Evolutionary conservation across 2,329 filamentous ascomycete species (phyloP).

Genomic region (Xylaria sp.): DNA sequence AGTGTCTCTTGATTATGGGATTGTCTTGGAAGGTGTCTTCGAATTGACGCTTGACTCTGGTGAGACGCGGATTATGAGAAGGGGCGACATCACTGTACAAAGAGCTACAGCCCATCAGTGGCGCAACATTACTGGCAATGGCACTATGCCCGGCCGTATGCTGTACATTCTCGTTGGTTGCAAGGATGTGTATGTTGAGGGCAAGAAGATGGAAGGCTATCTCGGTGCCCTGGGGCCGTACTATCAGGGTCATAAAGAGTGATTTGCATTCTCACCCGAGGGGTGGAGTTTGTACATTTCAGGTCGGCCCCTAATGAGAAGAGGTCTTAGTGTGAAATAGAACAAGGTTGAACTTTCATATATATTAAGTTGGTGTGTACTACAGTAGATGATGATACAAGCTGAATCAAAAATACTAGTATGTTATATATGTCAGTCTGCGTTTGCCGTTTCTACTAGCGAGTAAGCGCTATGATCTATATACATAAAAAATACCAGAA

Average conservation of each 20-base stretch:
- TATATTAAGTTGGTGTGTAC: too few relatives aligned
- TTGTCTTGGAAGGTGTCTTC: constrained; percentile 32
- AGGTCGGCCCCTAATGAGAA: too few relatives aligned
- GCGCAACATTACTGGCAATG: constrained; percentile 25
- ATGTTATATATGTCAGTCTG: too few relatives aligned
- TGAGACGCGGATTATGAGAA: constrained; percentile 28
- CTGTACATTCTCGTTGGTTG: constrained; percentile 19
- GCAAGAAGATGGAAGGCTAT: neutral
- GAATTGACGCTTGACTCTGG: constrained; percentile 29
- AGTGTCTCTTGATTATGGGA: constrained; percentile 25
- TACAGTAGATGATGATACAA: too few relatives aligned
- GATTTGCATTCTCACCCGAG: too few relatives aligned
- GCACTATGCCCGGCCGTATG: constrained; percentile 23
- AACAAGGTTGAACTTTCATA: too few relatives aligned
- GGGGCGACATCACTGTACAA: constrained; percentile 28
- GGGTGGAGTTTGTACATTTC: too few relatives aligned
- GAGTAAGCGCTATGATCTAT: too few relatives aligned
- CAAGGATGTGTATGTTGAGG: neutral
- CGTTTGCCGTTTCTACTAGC: too few relatives aligned
- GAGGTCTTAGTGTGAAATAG: too few relatives aligned
- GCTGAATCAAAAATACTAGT: too few relatives aligned
- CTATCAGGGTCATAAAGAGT: neutral
- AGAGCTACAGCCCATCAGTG: constrained; percentile 23
- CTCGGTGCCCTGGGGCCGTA: neutral
- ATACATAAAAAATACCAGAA: too few relatives aligned